Evolutionary conservation across 2,329 filamentous ascomycete species (phyloP).

Genomic region (Botrytis galanthina): DNA sequence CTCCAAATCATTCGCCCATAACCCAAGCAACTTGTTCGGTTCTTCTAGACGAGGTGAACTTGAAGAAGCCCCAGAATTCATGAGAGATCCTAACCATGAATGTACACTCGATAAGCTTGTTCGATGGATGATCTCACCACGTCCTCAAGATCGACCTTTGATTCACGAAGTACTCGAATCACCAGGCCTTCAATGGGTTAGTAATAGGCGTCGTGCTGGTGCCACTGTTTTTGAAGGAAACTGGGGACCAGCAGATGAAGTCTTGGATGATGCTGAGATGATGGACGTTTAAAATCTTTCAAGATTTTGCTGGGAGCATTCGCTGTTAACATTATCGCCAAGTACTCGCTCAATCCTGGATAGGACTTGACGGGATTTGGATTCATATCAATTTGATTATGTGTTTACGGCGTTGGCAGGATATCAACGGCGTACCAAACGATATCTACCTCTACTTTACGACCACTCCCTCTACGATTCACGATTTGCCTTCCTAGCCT

Average conservation of each 20-base stretch:
- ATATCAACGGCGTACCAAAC: slow-evolving; percentile 27
- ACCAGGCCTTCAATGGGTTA: slow-evolving; percentile 77
- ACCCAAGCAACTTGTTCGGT: slow-evolving; percentile 39
- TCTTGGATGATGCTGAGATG: slow-evolving; percentile 42
- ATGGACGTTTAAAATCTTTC: slow-evolving; percentile 37
- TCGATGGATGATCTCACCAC: slow-evolving; percentile 79
- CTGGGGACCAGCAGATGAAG: slow-evolving; percentile 75
- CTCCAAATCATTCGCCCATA: slow-evolving; percentile 37
- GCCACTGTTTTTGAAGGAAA: slow-evolving; percentile 96
- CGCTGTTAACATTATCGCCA: slow-evolving; percentile 24
- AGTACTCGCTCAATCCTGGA: slow-evolving; percentile 35
- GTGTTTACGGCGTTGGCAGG: slow-evolving; percentile 32
- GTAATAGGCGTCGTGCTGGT: slow-evolving; percentile 71
- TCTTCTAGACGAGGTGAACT: slow-evolving; percentile 54
- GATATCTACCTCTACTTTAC: slow-evolving; percentile 21
- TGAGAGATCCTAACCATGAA: slow-evolving; percentile 71
- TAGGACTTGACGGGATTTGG: slow-evolving; percentile 35
- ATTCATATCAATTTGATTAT: slow-evolving; percentile 28
- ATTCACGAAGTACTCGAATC: slow-evolving; percentile 70
- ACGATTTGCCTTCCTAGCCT: slow-evolving; percentile 27
- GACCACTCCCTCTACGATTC: slow-evolving; percentile 22
- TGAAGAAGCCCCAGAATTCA: slow-evolving; percentile 73
- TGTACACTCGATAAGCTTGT: slow-evolving; percentile 83
- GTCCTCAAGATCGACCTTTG: slow-evolving; percentile 69
- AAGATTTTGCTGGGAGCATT: slow-evolving; percentile 26